A percentile compares a stretch with the other conserved stretches of the same genome.
Conservation (phyloP, 768 basidiomycete genomes). For the Lactifluus piperatus region DNA sequence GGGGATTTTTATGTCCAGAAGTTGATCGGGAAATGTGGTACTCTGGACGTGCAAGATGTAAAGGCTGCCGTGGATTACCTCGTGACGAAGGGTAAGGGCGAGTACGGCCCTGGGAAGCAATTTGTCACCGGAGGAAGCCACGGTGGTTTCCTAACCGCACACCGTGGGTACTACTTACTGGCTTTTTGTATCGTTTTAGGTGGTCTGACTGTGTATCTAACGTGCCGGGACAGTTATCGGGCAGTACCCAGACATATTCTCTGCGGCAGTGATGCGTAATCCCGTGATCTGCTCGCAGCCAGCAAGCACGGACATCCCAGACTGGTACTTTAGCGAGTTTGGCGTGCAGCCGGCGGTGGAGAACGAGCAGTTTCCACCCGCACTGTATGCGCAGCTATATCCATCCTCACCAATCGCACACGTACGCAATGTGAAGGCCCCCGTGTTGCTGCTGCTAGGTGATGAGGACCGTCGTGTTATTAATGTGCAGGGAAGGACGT, state of each 20-base stretch:
- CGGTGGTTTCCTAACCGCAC: constrained; percentile 26
- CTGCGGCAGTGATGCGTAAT: constrained; percentile 28
- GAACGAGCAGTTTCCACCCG: constrained; percentile 16
- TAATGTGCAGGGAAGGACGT: constrained; percentile 25
- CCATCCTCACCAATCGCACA: constrained; percentile 25
- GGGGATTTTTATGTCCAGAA: constrained; percentile 25
- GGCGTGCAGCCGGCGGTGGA: constrained; percentile 10
- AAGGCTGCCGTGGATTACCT: constrained; percentile 24
- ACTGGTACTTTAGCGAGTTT: constrained; percentile 29
- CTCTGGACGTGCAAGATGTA: constrained; percentile 28
- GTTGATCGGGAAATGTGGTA: constrained; percentile 27
- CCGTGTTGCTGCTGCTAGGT: constrained; percentile 28
- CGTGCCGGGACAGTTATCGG: constrained; percentile 22
- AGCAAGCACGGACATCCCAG: constrained; percentile 28
- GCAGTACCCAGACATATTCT: constrained; percentile 25
- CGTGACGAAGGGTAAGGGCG: constrained; percentile 21
- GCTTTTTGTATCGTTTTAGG: not conserved
- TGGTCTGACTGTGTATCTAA: not conserved
- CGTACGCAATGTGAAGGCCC: constrained; percentile 23
- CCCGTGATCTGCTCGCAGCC: constrained; percentile 27
- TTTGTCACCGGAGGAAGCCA: constrained; percentile 28
- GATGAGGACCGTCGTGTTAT: constrained; percentile 28
- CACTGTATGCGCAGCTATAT: constrained; percentile 19
- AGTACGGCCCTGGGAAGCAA: constrained; percentile 20
- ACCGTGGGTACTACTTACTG: constrained; percentile 18